These are phyloP conservation scores for Selaginella moellendorffii DNA, from an alignment of 75 land plant genomes.

Conservation along the genomic window DNA sequence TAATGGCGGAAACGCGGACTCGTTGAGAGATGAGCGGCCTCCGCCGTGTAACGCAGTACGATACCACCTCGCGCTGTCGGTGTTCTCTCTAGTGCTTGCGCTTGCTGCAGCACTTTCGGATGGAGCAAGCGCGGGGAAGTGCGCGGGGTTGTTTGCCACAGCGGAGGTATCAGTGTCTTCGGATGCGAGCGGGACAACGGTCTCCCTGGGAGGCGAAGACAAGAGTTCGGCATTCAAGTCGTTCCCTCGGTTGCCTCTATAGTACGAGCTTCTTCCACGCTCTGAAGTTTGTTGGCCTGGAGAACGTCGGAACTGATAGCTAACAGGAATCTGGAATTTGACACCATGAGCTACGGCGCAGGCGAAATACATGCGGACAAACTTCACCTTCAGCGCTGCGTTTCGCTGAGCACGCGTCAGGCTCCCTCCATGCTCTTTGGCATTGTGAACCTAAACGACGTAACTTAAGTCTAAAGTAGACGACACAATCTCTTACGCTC, in stretches of 20 bases:
- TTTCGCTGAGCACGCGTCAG: constrained; percentile 85
- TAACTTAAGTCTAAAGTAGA: not conserved
- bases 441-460: constrained; percentile 69
- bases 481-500: not conserved
- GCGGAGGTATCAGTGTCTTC: no score
- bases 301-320: constrained; percentile 57
- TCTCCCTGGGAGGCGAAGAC: no score
- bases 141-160: not conserved
- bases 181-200: no score
- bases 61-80: not conserved
- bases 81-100: not conserved
- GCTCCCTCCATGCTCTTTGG: constrained; percentile 75
- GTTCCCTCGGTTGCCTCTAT: constrained; percentile 10
- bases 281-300: not conserved
- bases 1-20: constrained; percentile 75
- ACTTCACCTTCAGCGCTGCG: constrained; percentile 76
- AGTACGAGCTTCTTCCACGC: not conserved
- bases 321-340: constrained; percentile 60
- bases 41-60: not conserved
- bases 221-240: not conserved
- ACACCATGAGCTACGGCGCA: not conserved
- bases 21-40: constrained; percentile 18
- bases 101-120: not conserved
- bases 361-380: not conserved
- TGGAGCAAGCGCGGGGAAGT: not conserved